Conservation (phyloP, 208 protist species). For the Naegleria lovaniensis region DNA sequence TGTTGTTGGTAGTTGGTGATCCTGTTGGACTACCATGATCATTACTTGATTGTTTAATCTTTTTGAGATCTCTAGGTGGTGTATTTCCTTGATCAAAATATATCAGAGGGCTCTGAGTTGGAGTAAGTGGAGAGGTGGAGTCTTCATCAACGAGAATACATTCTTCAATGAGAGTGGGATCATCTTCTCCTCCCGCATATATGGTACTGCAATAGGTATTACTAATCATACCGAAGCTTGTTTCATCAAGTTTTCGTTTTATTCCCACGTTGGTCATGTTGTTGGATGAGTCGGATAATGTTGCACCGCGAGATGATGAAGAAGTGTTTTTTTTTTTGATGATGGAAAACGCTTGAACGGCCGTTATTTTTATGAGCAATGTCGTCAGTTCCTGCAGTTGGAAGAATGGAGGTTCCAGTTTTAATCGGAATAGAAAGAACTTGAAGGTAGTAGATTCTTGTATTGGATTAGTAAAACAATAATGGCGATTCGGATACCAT, state of each 20-base stretch:
- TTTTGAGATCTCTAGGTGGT: background rate
- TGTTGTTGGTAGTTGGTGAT: background rate
- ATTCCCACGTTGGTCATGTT: background rate
- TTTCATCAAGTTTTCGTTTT: background rate
- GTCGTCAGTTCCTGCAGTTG: too few species aligned
- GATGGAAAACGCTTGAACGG: too few species aligned
- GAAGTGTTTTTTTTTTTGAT: too few species aligned
- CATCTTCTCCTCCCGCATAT: background rate
- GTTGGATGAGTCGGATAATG: background rate
- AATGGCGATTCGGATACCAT: too few species aligned
- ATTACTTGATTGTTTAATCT: background rate
- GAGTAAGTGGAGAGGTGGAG: background rate
- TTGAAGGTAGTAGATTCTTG: too few species aligned
- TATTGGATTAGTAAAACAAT: too few species aligned
- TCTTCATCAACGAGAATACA: background rate
- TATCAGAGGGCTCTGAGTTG: background rate
- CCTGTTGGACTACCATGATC: background rate
- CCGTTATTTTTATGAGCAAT: too few species aligned
- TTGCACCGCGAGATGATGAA: too few species aligned
- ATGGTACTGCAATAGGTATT: background rate
- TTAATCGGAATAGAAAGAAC: too few species aligned
- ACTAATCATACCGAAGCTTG: background rate
- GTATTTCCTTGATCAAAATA: constrained; percentile 1
- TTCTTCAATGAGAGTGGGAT: background rate
- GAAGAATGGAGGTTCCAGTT: too few species aligned